phyloP scores from a whole-genome alignment of 129 eudicot genomes.

The Scalesia atractyloides region DNA sequence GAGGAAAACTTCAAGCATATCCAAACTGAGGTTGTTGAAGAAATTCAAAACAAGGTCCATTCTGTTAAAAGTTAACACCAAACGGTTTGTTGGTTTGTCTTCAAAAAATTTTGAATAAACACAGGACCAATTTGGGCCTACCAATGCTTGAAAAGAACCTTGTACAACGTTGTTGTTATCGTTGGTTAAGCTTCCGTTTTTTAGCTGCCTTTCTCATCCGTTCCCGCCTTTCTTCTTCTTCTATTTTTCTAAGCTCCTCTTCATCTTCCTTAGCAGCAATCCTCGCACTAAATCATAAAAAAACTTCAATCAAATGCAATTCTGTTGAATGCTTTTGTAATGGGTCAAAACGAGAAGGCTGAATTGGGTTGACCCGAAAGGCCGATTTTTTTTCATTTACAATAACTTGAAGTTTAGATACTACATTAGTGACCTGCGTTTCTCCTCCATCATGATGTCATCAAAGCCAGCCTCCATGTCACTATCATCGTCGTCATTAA shows the following conservation, averaged over 20 bases:
- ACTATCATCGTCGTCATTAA: slow-evolving; percentile 60
- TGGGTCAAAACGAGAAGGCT: neutral
- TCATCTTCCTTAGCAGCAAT: slow-evolving; percentile 77
- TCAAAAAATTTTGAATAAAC: neutral
- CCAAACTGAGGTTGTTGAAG: neutral
- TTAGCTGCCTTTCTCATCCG: slow-evolving; percentile 17
- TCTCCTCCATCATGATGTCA: slow-evolving; percentile 66
- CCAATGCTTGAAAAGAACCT: slow-evolving; percentile 7
- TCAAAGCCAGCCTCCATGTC: slow-evolving; percentile 84
- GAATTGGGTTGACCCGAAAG: neutral
- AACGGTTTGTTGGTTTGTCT: slow-evolving; percentile 3
- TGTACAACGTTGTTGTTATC: neutral
- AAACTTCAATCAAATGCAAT: slow-evolving; percentile 2
- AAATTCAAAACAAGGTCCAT: slow-evolving; percentile 3
- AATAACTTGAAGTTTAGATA: neutral
- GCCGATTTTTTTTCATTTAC: neutral
- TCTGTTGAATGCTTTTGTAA: neutral
- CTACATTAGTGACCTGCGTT: slow-evolving; percentile 58
- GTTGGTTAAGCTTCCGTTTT: slow-evolving; percentile 13
- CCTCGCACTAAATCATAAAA: slow-evolving; percentile 50
- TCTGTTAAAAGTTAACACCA: slow-evolving; percentile 4
- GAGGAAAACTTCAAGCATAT: neutral
- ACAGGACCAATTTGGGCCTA: slow-evolving; percentile 18
- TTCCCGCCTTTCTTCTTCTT: slow-evolving; percentile 54
- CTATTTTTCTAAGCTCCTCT: slow-evolving; percentile 62